These are phyloP conservation scores for Pseudocercospora cruenta DNA, from an alignment of 2,329 filamentous ascomycete genomes.

Conservation along the genomic window DNA sequence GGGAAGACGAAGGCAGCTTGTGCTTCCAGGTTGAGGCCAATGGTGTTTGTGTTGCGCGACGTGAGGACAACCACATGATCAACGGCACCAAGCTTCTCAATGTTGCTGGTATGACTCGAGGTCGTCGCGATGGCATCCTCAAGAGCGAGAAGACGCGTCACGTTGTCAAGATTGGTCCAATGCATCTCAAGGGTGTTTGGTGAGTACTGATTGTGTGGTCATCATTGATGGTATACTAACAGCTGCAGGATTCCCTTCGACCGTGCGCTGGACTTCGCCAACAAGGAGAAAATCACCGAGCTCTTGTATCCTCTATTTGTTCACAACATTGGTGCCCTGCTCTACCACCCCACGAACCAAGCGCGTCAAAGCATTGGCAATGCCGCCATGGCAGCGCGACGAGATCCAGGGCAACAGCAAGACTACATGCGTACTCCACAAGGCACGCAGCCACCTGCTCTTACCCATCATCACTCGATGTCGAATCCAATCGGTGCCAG, in stretches of 20 bases:
- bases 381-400: constrained; percentile 74
- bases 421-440: constrained; percentile 64
- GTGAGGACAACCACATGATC: constrained; percentile 99
- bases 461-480: constrained; percentile 73
- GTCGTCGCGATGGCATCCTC: constrained; percentile 89
- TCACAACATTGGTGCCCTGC: constrained; percentile 89
- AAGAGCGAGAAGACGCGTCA: constrained; percentile 97
- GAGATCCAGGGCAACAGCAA: constrained; percentile 50
- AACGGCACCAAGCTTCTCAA: constrained; percentile 97
- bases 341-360: constrained; percentile 92
- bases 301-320: constrained; percentile 94
- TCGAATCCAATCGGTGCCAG: constrained; percentile 61
- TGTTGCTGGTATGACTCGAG: constrained; percentile 96
- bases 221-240: constrained; percentile 19
- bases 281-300: constrained; percentile 99
- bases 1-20: constrained; percentile 96
- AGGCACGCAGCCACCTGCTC: constrained; percentile 65
- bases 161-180: constrained; percentile 97
- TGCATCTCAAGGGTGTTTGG: constrained; percentile 98
- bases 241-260: constrained; percentile 88
- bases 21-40: constrained; percentile 98
- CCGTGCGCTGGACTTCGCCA: constrained; percentile 95
- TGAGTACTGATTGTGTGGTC: constrained; percentile 51
- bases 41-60: constrained; percentile 89
- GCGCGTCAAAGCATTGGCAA: constrained; percentile 65